phyloP scores from a whole-genome alignment of 1,284 basidiomycete genomes.

The Jaminaea rosea region DNA sequence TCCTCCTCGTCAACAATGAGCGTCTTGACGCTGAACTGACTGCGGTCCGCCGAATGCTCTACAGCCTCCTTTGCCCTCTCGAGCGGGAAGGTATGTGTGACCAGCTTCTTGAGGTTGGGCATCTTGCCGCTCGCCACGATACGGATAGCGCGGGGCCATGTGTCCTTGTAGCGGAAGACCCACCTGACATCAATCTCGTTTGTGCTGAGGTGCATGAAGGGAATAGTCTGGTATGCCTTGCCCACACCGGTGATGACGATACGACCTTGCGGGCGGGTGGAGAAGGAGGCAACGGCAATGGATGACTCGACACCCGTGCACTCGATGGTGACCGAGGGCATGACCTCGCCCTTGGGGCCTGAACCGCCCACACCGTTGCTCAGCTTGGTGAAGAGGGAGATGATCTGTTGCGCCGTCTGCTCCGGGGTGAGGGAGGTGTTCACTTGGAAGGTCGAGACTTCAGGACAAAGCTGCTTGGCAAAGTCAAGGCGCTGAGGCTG shows the following conservation, averaged over 20 bases:
- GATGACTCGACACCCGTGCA: constrained; percentile 81
- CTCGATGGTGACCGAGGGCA: constrained; percentile 52
- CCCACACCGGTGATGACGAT: constrained; percentile 55
- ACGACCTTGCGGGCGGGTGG: constrained; percentile 51
- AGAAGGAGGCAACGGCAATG: constrained; percentile 61
- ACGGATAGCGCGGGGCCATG: constrained; percentile 73
- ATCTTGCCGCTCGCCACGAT: constrained; percentile 70
- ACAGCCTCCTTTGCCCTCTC: constrained; percentile 70
- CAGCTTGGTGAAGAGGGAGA: constrained; percentile 25
- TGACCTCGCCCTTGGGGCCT: constrained; percentile 10
- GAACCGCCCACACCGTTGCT: constrained; percentile 9
- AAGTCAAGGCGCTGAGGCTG: constrained; percentile 52
- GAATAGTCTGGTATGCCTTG: constrained; percentile 41
- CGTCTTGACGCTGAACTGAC: constrained; percentile 34
- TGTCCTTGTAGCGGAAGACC: constrained; percentile 47
- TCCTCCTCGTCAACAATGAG: constrained; percentile 31
- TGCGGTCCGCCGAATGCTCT: constrained; percentile 64
- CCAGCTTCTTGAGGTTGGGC: constrained; percentile 68
- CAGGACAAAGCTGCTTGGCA: constrained; percentile 52
- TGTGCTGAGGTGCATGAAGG: constrained; percentile 52
- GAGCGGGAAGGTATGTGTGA: constrained; percentile 73
- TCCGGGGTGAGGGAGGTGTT: constrained; percentile 14
- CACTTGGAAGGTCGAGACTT: constrained; percentile 46
- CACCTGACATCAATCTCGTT: constrained; percentile 55
- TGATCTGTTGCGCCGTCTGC: constrained; percentile 28